Conservation (phyloP, 225 moss, liverwort and hornwort genomes). For the Bryoerythrophyllum caledonicum region DNA sequence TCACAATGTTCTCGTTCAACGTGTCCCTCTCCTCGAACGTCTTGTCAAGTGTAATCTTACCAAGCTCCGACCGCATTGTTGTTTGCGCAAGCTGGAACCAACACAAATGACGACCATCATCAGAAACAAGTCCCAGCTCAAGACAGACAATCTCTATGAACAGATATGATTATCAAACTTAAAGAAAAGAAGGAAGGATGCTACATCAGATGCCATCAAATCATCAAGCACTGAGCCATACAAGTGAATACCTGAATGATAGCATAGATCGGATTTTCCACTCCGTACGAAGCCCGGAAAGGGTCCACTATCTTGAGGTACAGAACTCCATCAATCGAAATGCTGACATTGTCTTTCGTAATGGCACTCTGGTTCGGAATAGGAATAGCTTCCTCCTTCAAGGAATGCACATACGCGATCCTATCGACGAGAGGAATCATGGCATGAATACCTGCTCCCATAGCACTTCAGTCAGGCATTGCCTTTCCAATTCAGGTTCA, state of each 20-base stretch:
- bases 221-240: background rate
- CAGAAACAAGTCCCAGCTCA: constrained; percentile 19
- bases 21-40: constrained; percentile 98
- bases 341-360: constrained; percentile 98
- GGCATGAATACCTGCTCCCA: constrained; percentile 84
- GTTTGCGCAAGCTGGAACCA: constrained; percentile 80
- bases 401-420: constrained; percentile 95
- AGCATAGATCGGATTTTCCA: constrained; percentile 96
- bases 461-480: constrained; percentile 7
- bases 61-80: constrained; percentile 97
- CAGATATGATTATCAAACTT: background rate
- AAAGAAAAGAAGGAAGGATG: background rate
- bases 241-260: constrained; percentile 69
- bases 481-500: constrained; percentile 4
- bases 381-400: constrained; percentile 97
- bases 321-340: constrained; percentile 95
- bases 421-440: constrained; percentile 92
- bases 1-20: constrained; percentile 96
- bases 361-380: constrained; percentile 97
- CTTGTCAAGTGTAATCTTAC: constrained; percentile 96
- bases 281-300: constrained; percentile 95
- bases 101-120: constrained; percentile 9
- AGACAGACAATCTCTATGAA: background rate
- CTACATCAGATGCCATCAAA: background rate
- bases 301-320: constrained; percentile 98